phyloP scores from a whole-genome alignment of 768 basidiomycete genomes.

The Mycena polygramma region DNA sequence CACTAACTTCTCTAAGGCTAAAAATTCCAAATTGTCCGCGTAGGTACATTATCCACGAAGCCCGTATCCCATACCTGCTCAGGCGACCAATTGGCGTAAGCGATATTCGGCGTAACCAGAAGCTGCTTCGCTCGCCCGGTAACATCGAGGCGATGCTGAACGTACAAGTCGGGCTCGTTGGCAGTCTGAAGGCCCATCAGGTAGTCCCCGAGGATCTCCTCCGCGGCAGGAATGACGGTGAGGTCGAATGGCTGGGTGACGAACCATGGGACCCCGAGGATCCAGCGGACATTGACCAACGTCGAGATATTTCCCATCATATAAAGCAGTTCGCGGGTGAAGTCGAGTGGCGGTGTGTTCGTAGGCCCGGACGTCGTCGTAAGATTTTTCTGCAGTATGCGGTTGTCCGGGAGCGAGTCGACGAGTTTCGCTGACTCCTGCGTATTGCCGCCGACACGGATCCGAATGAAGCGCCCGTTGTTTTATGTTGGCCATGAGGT shows the following conservation, averaged over 20 bases:
- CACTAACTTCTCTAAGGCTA: constrained; percentile 53
- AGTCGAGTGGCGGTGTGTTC: constrained; percentile 63
- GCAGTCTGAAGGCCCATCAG: constrained; percentile 25
- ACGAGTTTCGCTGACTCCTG: constrained; percentile 76
- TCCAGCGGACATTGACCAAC: constrained; percentile 62
- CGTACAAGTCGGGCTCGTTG: constrained; percentile 29
- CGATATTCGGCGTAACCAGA: constrained; percentile 62
- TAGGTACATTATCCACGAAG: constrained; percentile 49
- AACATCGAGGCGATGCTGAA: constrained; percentile 15
- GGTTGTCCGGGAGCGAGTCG: constrained; percentile 59
- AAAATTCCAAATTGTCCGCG: constrained; percentile 48
- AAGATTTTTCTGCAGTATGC: constrained; percentile 42
- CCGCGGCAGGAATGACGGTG: constrained; percentile 13
- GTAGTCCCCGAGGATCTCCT: constrained; percentile 29
- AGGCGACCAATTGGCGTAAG: constrained; percentile 48
- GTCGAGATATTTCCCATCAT: constrained; percentile 61
- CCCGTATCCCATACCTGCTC: constrained; percentile 50
- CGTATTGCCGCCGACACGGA: constrained; percentile 87
- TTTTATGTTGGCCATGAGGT: constrained; percentile 79
- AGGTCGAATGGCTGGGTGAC: constrained; percentile 20
- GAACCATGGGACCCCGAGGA: constrained; percentile 47
- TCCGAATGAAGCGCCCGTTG: constrained; percentile 66
- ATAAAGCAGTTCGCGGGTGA: constrained; percentile 66
- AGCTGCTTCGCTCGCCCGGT: constrained; percentile 37
- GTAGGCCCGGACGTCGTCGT: constrained; percentile 44